Conservation (phyloP, 2,329 filamentous ascomycete genomes). For the Thermomyces lanuginosus region DNA sequence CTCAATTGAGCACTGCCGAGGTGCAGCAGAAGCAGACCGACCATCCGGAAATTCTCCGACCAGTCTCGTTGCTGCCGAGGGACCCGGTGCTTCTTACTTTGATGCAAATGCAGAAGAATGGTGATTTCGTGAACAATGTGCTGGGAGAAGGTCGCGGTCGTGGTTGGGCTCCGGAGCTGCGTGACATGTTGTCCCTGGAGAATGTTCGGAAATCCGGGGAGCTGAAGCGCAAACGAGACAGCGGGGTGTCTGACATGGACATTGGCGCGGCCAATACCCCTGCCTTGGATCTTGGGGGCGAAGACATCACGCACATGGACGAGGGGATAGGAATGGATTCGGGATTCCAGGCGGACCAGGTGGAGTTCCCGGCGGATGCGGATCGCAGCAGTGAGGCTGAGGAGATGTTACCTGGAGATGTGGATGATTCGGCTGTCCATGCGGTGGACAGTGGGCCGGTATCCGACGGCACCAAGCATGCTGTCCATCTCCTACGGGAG, state of each 20-base stretch:
- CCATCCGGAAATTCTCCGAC: conserved; percentile 70
- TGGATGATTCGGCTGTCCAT: conserved; percentile 68
- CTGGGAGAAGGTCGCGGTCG: conserved; percentile 64
- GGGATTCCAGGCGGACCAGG: conserved; percentile 39
- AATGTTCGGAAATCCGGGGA: conserved; percentile 60
- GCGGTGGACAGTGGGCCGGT: conserved; percentile 73
- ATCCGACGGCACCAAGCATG: conserved; percentile 82
- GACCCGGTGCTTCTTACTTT: conserved; percentile 76
- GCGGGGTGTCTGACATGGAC: conserved; percentile 65
- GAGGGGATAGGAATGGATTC: conserved; percentile 37
- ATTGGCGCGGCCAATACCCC: conserved; percentile 51
- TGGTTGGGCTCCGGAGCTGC: conserved; percentile 81
- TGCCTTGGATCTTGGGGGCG: conserved; percentile 44
- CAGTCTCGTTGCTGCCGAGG: conserved; percentile 65
- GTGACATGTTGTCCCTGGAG: conserved; percentile 79
- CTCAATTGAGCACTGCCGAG: conserved; percentile 56
- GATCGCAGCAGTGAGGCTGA: conserved; percentile 31
- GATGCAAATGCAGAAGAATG: conserved; percentile 80
- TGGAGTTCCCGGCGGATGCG: conserved; percentile 49
- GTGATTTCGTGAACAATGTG: conserved; percentile 75
- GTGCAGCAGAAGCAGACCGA: conserved; percentile 79
- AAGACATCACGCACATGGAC: conserved; percentile 34
- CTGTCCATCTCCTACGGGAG: conserved; percentile 84
- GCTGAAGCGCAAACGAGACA: conserved; percentile 86
- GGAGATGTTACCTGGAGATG: conserved; percentile 39